Evolutionary conservation across 768 basidiomycete genomes (phyloP).

Genomic region (Lepiota venenata): DNA sequence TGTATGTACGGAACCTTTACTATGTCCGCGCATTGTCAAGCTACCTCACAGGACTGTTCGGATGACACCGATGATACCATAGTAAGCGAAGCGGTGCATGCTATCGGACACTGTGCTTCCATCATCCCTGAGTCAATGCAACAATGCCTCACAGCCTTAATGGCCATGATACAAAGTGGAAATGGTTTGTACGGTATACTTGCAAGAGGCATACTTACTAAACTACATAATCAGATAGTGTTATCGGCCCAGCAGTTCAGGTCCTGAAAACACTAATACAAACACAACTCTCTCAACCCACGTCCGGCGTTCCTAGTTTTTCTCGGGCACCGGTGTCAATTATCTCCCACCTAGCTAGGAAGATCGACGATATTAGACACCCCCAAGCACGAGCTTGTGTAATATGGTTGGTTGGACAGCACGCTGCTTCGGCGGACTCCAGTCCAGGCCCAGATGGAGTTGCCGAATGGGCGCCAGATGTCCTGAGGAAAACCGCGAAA

Average conservation of each 20-base stretch:
- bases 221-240: conserved; percentile 45
- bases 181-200: conserved; percentile 48
- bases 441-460: conserved; percentile 49
- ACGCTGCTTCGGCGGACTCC: conserved; percentile 44
- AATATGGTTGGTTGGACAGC: conserved; percentile 92
- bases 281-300: conserved; percentile 42
- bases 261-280: conserved; percentile 87
- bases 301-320: conserved; percentile 20
- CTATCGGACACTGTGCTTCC: conserved; percentile 74
- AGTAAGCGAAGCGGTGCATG: conserved; percentile 69
- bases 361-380: conserved; percentile 78
- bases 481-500: conserved; percentile 77
- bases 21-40: not conserved
- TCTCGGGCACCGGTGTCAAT: conserved; percentile 54
- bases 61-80: conserved; percentile 74
- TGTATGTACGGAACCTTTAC: conserved; percentile 41
- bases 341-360: conserved; percentile 74
- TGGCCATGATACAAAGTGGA: conserved; percentile 73
- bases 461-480: conserved; percentile 83
- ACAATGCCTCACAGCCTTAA: conserved; percentile 73
- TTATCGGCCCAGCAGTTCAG: conserved; percentile 78
- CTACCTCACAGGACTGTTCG: conserved; percentile 61
- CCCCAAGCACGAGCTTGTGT: conserved; percentile 83
- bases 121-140: conserved; percentile 64
- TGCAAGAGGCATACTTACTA: not conserved